Conservation (phyloP, 2,329 filamentous ascomycete genomes). For the Aureobasidium sp. region DNA sequence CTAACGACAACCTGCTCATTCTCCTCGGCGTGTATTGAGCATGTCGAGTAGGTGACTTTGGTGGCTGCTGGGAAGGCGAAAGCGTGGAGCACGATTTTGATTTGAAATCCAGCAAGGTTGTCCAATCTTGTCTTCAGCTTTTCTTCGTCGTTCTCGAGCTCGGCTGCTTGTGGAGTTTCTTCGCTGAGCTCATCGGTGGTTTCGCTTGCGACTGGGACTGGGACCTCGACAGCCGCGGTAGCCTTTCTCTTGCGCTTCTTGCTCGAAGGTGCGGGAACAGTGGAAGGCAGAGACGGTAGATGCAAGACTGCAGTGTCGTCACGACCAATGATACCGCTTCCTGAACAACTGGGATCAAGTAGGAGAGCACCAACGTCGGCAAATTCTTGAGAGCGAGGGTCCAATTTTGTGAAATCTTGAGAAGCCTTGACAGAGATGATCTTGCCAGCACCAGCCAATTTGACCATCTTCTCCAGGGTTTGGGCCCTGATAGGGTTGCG, state of each 20-base stretch:
- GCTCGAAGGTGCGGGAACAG: constrained; percentile 4
- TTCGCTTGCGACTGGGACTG: constrained; percentile 7
- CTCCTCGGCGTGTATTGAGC: constrained; percentile 77
- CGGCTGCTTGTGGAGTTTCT: constrained; percentile 23
- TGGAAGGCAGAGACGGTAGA: background rate
- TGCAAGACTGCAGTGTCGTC: constrained; percentile 47
- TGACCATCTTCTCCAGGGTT: constrained; percentile 78
- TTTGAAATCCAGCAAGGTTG: constrained; percentile 73
- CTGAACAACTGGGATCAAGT: constrained; percentile 90
- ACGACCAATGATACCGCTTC: constrained; percentile 85
- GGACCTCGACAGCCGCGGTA: background rate
- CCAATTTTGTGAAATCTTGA: constrained; percentile 73
- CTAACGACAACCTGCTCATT: constrained; percentile 78
- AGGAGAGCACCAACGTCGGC: constrained; percentile 67
- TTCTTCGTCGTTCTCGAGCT: constrained; percentile 36
- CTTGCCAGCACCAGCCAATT: constrained; percentile 59
- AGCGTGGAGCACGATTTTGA: constrained; percentile 73
- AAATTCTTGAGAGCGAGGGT: constrained; percentile 56
- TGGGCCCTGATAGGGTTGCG: constrained; percentile 62
- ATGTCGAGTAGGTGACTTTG: constrained; percentile 86
- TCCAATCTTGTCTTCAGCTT: constrained; percentile 57
- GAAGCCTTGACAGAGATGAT: constrained; percentile 61
- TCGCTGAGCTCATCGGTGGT: constrained; percentile 21
- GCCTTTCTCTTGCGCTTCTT: constrained; percentile 24
- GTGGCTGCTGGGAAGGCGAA: constrained; percentile 68